Evolutionary conservation across 371 early-diverging fungal species (phyloP).

Genomic region (Chytridium lagenaria): DNA sequence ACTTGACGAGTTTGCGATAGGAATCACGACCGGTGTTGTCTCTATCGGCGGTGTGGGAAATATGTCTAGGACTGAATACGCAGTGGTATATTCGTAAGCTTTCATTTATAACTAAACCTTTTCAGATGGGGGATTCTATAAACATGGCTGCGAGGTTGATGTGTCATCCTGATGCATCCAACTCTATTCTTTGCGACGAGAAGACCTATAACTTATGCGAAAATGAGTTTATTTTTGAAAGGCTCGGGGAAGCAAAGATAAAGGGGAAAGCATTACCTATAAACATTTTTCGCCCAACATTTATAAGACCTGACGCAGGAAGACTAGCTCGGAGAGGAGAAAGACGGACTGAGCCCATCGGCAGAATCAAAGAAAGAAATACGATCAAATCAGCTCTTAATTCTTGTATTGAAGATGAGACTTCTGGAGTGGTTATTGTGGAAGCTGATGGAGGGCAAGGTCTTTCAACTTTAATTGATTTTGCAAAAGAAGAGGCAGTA

Average conservation of each 20-base stretch:
- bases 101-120: slow-evolving; percentile 9
- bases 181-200: slow-evolving; percentile 56
- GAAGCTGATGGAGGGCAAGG: slow-evolving; percentile 61
- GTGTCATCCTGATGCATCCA: slow-evolving; percentile 45
- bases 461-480: slow-evolving; percentile 49
- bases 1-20: slow-evolving; percentile 59
- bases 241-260: slow-evolving; percentile 53
- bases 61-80: slow-evolving; percentile 56
- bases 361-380: slow-evolving; percentile 46
- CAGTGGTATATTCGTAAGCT: slow-evolving; percentile 50
- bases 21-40: slow-evolving; percentile 61
- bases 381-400: slow-evolving; percentile 31
- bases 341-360: slow-evolving; percentile 34
- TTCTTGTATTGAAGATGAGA: slow-evolving; percentile 19
- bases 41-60: slow-evolving; percentile 61
- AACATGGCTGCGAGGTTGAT: slow-evolving; percentile 66
- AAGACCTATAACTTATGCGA: slow-evolving; percentile 52
- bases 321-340: not conserved
- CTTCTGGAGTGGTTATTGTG: slow-evolving; percentile 36
- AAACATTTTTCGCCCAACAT: slow-evolving; percentile 50
- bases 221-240: slow-evolving; percentile 51
- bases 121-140: slow-evolving; percentile 65
- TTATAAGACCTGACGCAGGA: slow-evolving; percentile 16
- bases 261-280: slow-evolving; percentile 59
- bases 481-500: slow-evolving; percentile 36